phyloP scores from a whole-genome alignment of 768 basidiomycete species.

The Phaeolepiota aurea region DNA sequence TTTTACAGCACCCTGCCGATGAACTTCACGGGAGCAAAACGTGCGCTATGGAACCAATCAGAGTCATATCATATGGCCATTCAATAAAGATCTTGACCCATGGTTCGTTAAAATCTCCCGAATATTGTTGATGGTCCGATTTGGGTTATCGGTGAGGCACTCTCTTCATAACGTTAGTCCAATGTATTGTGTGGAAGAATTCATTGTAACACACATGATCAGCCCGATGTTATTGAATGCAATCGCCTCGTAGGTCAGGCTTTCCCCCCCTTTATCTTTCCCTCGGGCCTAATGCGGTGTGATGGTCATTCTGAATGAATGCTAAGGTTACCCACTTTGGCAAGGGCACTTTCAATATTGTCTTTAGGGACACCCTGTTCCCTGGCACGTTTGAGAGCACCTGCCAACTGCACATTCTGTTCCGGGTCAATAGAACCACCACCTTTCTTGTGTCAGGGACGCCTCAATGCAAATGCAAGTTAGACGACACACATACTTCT shows the following conservation, averaged over 20 bases:
- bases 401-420: constrained; percentile 44
- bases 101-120: constrained; percentile 41
- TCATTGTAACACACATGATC: constrained; percentile 41
- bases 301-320: neutral
- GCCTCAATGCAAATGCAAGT: neutral
- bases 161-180: constrained; percentile 11
- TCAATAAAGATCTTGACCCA: constrained; percentile 26
- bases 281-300: constrained; percentile 30
- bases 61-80: neutral
- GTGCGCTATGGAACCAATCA: constrained; percentile 33
- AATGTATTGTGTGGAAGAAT: neutral
- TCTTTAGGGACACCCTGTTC: constrained; percentile 58
- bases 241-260: constrained; percentile 54
- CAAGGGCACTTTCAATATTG: constrained; percentile 57
- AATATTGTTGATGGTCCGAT: constrained; percentile 51
- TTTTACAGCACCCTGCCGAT: constrained; percentile 43
- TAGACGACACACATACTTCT: constrained; percentile 32
- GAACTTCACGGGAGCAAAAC: constrained; percentile 52
- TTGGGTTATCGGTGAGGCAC: constrained; percentile 6
- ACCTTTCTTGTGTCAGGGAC: constrained; percentile 21
- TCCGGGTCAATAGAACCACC: constrained; percentile 50
- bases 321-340: constrained; percentile 28
- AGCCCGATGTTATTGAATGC: constrained; percentile 51
- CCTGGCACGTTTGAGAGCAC: constrained; percentile 47
- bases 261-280: constrained; percentile 37